Evolutionary conservation across 495 filamentous ascomycete species (phyloP), one percentile per base, ranked within the genome.

Genomic region (Aspergillus sclerotioniger): DNA sequence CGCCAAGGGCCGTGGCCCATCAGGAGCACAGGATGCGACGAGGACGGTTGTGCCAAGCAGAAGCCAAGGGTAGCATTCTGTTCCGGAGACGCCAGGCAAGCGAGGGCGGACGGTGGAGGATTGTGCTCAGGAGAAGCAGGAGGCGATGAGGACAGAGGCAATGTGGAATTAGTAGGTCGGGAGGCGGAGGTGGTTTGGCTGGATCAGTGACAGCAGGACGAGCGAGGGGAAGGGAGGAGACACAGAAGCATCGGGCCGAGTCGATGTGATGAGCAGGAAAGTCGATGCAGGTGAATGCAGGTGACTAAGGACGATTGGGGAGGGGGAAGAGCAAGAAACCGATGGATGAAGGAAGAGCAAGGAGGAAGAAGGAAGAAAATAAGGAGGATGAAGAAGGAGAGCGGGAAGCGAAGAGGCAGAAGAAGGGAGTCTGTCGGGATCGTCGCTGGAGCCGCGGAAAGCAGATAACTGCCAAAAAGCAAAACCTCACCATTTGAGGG

Each of bases 31-130:
- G 28, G 53, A 46, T 51, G 10, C 13, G 46, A 59, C n/a, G 35
- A 10, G 16, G 54, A 31, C 39, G 32, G 31, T 20, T 8, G n/a
- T 53, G 33, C 17, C 46, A 6, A 20, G 47, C 35, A 43, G 57
- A 62, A 52, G 60, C 44, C 48, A 45, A 44, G 25, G 53, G 48
- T 51, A 62, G 61, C 58, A 64, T 67, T 44, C 51, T 61, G 59
- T 46, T 45, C 16, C 29, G 28, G n/a, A 10, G 12, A 53, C 45
- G 46, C 53, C 37, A n/a, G 32, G 35, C 17, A 37, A 17, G 15
- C 7, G 9, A 10, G 19, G 33, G 17, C 13, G n/a, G n/a, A n/a
- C 21, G 44, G 10, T 21, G 12, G 28, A 8, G 10, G 12, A 13
- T n/a, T 21, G 20, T n/a, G 25, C 3, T 7, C 3, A 41, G 16